Percentiles rank a stretch among this genome's conserved stretches.
These are phyloP conservation scores for Cladophialophora exuberans DNA, from an alignment of 2,329 filamentous ascomycete genomes.

Conservation along the genomic window DNA sequence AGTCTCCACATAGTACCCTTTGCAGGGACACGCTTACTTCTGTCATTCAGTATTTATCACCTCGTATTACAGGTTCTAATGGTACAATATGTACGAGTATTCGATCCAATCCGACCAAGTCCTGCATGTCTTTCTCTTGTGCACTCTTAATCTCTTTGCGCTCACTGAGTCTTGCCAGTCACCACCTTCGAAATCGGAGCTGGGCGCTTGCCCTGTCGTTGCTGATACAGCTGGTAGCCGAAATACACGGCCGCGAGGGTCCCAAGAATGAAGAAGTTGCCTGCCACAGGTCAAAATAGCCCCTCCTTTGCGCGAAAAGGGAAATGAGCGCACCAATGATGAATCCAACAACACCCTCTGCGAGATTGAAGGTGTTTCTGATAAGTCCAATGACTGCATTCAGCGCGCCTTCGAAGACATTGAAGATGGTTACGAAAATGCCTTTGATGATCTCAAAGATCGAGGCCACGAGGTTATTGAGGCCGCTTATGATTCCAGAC, in stretches of 20 bases:
- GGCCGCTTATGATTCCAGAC: constrained; percentile 26
- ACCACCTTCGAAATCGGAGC: constrained; percentile 24
- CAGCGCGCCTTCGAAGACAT: constrained; percentile 25
- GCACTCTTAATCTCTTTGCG: not conserved
- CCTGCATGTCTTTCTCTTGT: not conserved
- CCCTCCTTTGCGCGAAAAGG: not conserved
- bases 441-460: constrained; percentile 29
- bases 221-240: constrained; percentile 27
- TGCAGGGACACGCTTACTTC: too few species aligned
- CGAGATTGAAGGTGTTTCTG: constrained; percentile 28
- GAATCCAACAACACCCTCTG: constrained; percentile 27
- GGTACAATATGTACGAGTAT: too few species aligned
- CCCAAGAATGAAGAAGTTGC: constrained; percentile 28
- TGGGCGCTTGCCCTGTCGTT: constrained; percentile 29
- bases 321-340: constrained; percentile 22
- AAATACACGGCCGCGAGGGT: constrained; percentile 26
- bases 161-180: constrained; percentile 23
- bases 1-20: too few species aligned
- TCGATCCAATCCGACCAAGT: too few species aligned
- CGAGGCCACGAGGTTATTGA: constrained; percentile 25
- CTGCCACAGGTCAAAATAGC: constrained; percentile 18
- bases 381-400: constrained; percentile 28
- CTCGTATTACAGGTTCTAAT: too few species aligned
- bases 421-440: constrained; percentile 24
- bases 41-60: too few species aligned